phyloP scores from a whole-genome alignment of 371 early-diverging fungal genomes.

The Apophysomyces ossiformis region DNA sequence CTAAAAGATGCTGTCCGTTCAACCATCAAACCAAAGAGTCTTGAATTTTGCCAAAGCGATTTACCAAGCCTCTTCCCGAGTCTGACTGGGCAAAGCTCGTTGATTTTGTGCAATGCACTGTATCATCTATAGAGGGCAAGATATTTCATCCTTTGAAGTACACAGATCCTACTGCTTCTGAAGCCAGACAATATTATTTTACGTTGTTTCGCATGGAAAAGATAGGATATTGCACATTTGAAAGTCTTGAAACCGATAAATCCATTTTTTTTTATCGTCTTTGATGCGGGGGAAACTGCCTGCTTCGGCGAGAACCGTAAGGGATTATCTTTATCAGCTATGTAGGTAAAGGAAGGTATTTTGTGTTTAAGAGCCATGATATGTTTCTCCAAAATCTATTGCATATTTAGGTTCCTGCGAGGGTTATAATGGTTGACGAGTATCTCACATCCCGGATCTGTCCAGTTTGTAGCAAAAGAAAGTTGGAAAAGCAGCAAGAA shows the following conservation, averaged over 20 bases:
- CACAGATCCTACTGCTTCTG: background rate
- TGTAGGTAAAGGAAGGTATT: no score
- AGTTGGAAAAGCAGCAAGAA: background rate
- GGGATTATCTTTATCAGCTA: no score
- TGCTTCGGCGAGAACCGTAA: no score
- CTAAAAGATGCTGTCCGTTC: slow-evolving; percentile 7
- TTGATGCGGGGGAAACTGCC: no score
- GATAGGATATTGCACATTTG: background rate
- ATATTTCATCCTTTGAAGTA: slow-evolving; percentile 13
- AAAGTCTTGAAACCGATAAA: background rate
- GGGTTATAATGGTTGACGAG: background rate
- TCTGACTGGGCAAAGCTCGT: background rate
- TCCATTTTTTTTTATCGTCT: background rate
- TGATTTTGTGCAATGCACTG: background rate
- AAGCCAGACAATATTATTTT: background rate
- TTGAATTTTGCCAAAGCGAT: background rate
- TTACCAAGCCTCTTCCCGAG: background rate
- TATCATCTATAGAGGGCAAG: background rate
- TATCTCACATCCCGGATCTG: background rate
- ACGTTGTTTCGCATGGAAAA: background rate
- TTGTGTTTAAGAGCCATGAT: no score
- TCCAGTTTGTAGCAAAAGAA: background rate
- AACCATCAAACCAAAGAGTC: background rate
- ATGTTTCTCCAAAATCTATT: background rate
- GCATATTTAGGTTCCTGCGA: background rate